Percentiles rank a stretch among this genome's conserved stretches.
Conservation (phyloP, 345 rosid species). For the Barbarea vulgaris region DNA sequence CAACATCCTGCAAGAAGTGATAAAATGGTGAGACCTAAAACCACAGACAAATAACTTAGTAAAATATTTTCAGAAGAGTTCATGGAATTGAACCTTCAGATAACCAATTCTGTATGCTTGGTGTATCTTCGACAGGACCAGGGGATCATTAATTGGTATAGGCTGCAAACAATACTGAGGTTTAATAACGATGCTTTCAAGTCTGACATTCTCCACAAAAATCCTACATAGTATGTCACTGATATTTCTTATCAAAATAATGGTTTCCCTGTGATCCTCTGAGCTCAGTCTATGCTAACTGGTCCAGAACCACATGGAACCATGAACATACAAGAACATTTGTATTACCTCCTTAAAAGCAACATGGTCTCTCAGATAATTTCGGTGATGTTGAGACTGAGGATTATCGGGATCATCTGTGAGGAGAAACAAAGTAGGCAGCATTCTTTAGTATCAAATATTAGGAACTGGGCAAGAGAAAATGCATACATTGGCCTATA, state of each 20-base stretch:
- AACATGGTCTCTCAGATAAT: slow-evolving; percentile 71
- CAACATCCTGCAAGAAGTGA: slow-evolving; percentile 67
- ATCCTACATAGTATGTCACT: slow-evolving; percentile 4
- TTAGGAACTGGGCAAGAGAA: not conserved
- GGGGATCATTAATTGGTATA: slow-evolving; percentile 69
- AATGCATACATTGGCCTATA: slow-evolving; percentile 7
- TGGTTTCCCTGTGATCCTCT: not conserved
- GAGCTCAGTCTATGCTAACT: slow-evolving; percentile 11
- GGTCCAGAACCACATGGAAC: slow-evolving; percentile 13
- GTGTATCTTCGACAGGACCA: slow-evolving; percentile 83
- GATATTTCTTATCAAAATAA: not conserved
- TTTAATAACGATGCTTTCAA: slow-evolving; percentile 16
- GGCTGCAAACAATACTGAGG: slow-evolving; percentile 51
- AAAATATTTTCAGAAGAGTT: slow-evolving; percentile 18
- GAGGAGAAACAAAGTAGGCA: slow-evolving; percentile 23
- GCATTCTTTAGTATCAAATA: slow-evolving; percentile 12
- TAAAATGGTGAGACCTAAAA: slow-evolving; percentile 4
- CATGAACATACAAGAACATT: slow-evolving; percentile 14
- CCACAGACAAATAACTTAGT: slow-evolving; percentile 9
- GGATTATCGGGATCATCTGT: slow-evolving; percentile 82
- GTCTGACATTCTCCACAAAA: not conserved
- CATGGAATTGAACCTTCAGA: slow-evolving; percentile 63
- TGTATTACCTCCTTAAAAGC: slow-evolving; percentile 81
- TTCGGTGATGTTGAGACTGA: slow-evolving; percentile 66
- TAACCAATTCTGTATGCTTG: slow-evolving; percentile 85